Evolutionary conservation across 148 eudicot species (phyloP), one percentile per base, ranked within the genome.

Genomic region (Amaranthus cruentus): DNA sequence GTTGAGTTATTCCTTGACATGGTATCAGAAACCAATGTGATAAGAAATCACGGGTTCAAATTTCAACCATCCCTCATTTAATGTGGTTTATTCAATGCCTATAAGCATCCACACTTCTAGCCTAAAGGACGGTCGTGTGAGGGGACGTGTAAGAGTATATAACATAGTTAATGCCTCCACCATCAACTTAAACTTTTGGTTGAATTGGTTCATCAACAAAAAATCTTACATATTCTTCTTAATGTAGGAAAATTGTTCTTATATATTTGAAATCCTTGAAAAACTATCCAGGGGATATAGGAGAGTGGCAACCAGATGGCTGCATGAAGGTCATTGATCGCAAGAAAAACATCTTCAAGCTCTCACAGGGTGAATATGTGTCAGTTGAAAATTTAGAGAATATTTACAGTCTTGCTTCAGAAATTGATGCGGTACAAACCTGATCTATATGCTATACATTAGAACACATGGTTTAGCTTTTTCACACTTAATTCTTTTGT

Each of bases 311-410:
- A 57, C 87, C 89, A 51, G 82, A 92, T 77, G 99, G 99, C 61
- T 82, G 92, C 82, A 84, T 96, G 97, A 96, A 92, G 79, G 84
- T 96, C 52, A 88, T 96, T 68, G 99, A 96, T 79, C 86, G 99
- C 8, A 96, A 90, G 92, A 96, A 96, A 72, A 96, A 96, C 81
- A 96, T 96, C 77, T 96, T 96, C 83, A 96, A 96, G 86, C 99
- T 96, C 60, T 89, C 99, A 2, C 99, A 96, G 77, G 99, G 99
- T 68, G 99, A 96, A 74, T 96, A 96, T 71, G 87, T 96, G 48
- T 83, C 99, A 14, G 99, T 92, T 15, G 99, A 96, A 73, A 90
- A 90, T 69, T 77, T 96, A 81, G 99, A 96, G 84, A 88, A 83
- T 69, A 86, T 86, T 6, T 96, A 90, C 74, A 78, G 83, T 47